Evolutionary conservation across 2,329 filamentous ascomycete genomes (phyloP), one percentile per base, ranked within the genome.

Genomic region (Fusarium drepaniforme): DNA sequence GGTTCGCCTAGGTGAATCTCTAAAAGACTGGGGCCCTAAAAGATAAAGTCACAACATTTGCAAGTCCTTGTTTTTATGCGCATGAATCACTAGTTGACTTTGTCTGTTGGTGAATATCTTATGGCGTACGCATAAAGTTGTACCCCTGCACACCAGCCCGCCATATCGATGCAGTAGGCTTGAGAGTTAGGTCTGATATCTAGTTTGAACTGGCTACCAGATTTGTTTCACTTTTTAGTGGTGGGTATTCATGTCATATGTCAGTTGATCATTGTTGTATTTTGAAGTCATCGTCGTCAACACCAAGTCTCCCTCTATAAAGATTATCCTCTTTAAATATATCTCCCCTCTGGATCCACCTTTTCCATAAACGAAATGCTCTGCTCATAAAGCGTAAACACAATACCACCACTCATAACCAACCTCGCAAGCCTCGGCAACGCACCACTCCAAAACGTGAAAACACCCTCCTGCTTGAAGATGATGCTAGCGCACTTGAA

Each of bases 321-420:
- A 51, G 46, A 53, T 53, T 15, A 33, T n/a, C 46, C 8, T 35
- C 61, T 67, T 80, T 86, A 97, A 74, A 98, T 90, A 81, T 97
- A 98, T 82, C 89, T 93, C 81, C 92, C 91, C 79, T 97, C 90
- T 0, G 97, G 97, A 82, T 99, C 97, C 63, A 96, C 69, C 80
- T 82, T 88, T 79, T 94, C 90, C 87, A 99, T 91, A 68, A 95
- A 79, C 64, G 98, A 96, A 87, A 98, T 98, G 69, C 93, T 94
- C 89, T 98, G 98, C 86, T 98, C 96, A 82, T 98, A 97, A 92
- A 98, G 97, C 25, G 97, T 97, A 81, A 99, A 99, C 46, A 99
- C 97, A 80, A 99, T 98, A 21, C 97, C 97, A 66, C 97, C 97
- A 80, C 95, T 98, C 83, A 98, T 84, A 49, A 98, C 93, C 77